These are phyloP conservation scores for Rhizomucor miehei DNA, from an alignment of 371 early-diverging fungal genomes.

Conservation along the genomic window DNA sequence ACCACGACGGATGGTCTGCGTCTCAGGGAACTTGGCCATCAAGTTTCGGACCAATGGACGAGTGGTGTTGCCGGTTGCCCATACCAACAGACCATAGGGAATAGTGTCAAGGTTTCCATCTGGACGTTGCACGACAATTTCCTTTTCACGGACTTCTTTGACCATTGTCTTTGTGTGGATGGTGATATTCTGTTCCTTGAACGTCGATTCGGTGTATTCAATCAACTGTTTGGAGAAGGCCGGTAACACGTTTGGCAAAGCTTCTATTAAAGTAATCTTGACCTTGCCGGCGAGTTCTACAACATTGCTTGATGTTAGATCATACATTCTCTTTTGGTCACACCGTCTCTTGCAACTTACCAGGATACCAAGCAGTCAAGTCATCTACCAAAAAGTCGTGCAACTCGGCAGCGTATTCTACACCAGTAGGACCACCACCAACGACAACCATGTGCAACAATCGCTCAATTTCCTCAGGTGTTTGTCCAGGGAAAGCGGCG, in stretches of 20 bases:
- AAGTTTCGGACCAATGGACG: conserved; percentile 75
- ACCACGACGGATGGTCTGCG: conserved; percentile 81
- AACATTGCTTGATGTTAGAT: background rate
- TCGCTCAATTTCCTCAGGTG: conserved; percentile 76
- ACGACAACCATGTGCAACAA: conserved; percentile 94
- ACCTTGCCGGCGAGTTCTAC: conserved; percentile 74
- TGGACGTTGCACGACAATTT: conserved; percentile 73
- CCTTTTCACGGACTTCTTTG: conserved; percentile 81
- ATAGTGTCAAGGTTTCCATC: conserved; percentile 64
- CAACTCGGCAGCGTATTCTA: conserved; percentile 94
- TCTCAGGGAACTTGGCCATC: conserved; percentile 65
- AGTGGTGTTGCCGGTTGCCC: conserved; percentile 95
- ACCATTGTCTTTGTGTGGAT: conserved; percentile 88
- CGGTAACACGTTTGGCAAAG: conserved; percentile 82
- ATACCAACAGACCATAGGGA: conserved; percentile 88
- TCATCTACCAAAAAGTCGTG: conserved; percentile 91
- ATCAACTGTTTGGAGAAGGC: conserved; percentile 88
- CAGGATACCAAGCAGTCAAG: conserved; percentile 81
- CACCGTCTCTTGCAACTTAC: conserved; percentile 18
- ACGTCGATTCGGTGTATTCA: conserved; percentile 86
- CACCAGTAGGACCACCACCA: conserved; percentile 95
- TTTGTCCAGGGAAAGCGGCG: conserved; percentile 81
- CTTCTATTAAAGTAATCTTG: conserved; percentile 89
- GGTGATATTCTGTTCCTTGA: conserved; percentile 82
- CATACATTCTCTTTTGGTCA: background rate